These are phyloP conservation scores for Rhinocladiella mackenziei DNA, from an alignment of 2,329 filamentous ascomycete genomes.

Conservation along the genomic window DNA sequence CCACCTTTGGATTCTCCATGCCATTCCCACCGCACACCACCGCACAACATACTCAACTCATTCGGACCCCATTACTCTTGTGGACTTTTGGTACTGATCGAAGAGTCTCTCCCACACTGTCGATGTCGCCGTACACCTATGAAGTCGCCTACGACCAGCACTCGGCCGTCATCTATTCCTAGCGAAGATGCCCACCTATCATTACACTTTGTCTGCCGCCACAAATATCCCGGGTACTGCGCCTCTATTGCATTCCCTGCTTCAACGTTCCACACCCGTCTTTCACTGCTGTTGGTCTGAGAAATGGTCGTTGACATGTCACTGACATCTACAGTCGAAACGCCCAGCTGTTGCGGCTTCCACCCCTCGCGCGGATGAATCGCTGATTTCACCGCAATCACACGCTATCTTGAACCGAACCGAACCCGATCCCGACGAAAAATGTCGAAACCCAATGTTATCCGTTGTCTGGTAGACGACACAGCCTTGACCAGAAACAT, in stretches of 20 bases:
- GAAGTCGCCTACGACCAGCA: conserved; percentile 10
- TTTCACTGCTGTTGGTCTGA: conserved; percentile 1
- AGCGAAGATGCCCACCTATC: conserved; percentile 25
- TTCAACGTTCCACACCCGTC: conserved; percentile 2
- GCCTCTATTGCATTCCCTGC: conserved; percentile 10
- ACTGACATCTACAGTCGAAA: conserved; percentile 13
- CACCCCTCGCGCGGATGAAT: conserved; percentile 17
- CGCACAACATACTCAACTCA: neutral
- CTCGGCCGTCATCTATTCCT: conserved; percentile 16
- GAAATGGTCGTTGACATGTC: conserved; percentile 10
- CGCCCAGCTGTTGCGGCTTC: conserved; percentile 14
- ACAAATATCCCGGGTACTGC: conserved; percentile 20
- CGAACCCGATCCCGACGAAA: conserved; percentile 3
- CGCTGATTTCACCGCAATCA: conserved; percentile 2
- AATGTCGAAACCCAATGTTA: conserved; percentile 40
- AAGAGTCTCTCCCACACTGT: conserved; percentile 7
- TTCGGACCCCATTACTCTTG: too few species aligned
- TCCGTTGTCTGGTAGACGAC: conserved; percentile 52
- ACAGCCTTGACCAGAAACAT: conserved; percentile 51
- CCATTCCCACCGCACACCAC: neutral
- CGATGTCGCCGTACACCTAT: conserved; percentile 13
- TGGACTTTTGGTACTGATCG: too few species aligned
- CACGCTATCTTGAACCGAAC: conserved; percentile 7
- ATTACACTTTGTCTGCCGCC: conserved; percentile 14
- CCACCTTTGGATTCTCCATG: neutral